phyloP scores from a whole-genome alignment of 345 rosid genomes.

The Erucastrum elatum region DNA sequence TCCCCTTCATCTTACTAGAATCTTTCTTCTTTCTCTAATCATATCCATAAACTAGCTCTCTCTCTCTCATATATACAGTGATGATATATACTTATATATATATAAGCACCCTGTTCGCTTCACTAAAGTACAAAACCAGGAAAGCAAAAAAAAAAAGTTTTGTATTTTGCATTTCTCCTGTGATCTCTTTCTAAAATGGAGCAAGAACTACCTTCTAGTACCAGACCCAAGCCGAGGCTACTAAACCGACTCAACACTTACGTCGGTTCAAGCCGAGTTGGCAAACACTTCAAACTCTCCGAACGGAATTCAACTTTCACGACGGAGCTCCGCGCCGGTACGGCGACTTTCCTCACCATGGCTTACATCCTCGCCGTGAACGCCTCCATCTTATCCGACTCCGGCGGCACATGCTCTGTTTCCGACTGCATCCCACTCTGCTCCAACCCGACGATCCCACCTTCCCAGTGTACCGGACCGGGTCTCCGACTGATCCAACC shows the following conservation, averaged over 20 bases:
- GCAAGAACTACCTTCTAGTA: constrained; percentile 32
- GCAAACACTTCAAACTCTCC: constrained; percentile 69
- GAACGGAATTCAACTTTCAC: constrained; percentile 85
- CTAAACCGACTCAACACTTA: constrained; percentile 58
- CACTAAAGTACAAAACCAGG: constrained; percentile 37
- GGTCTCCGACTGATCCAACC: constrained; percentile 55
- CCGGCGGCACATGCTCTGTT: constrained; percentile 91
- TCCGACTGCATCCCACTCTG: constrained; percentile 83
- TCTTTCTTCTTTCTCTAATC: constrained; percentile 32
- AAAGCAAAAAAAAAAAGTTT: neutral
- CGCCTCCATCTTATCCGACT: constrained; percentile 89
- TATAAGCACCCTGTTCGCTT: constrained; percentile 26
- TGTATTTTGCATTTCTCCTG: constrained; percentile 7
- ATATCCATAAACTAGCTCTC: constrained; percentile 6
- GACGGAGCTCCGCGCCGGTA: constrained; percentile 97
- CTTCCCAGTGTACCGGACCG: constrained; percentile 64
- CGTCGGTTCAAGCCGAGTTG: constrained; percentile 52
- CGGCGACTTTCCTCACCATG: constrained; percentile 94
- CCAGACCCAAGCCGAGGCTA: constrained; percentile 33
- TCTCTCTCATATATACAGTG: neutral
- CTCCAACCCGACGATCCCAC: constrained; percentile 51
- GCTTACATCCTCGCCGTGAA: constrained; percentile 97
- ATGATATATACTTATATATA: neutral
- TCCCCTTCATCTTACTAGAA: constrained; percentile 32
- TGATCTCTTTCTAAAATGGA: constrained; percentile 31